Percentiles rank a stretch among this genome's conserved stretches.
These are phyloP conservation scores for Monilinia fructicola DNA, from an alignment of 2,329 filamentous ascomycete genomes.

Conservation along the genomic window DNA sequence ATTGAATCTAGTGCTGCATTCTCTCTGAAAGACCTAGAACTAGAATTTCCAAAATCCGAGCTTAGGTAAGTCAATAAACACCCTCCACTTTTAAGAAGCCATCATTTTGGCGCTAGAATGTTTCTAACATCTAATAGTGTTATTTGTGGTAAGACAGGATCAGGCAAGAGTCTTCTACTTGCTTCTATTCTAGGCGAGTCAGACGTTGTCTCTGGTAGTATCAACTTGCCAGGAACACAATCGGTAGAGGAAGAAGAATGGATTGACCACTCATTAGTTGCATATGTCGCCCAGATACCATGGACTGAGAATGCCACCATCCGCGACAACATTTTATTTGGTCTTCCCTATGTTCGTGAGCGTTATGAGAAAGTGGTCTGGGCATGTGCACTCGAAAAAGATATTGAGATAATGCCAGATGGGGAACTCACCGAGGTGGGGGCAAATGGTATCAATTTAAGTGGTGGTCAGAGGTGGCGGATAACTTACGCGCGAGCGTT, in stretches of 20 bases:
- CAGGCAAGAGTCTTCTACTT: constrained; percentile 76
- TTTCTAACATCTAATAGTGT: constrained; percentile 49
- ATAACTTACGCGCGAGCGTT: constrained; percentile 76
- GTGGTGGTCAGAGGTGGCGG: constrained; percentile 80
- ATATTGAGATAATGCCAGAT: constrained; percentile 72
- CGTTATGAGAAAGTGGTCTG: constrained; percentile 69
- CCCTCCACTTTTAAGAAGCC: constrained; percentile 59
- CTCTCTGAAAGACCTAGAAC: no score
- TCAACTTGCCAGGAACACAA: constrained; percentile 55
- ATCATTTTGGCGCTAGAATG: constrained; percentile 42
- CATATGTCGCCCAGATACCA: constrained; percentile 73
- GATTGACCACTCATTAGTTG: constrained; percentile 67
- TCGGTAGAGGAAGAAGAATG: constrained; percentile 54
- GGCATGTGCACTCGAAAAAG: constrained; percentile 72
- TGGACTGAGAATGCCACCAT: constrained; percentile 84
- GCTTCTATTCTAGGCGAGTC: constrained; percentile 73
- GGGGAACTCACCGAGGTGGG: constrained; percentile 80
- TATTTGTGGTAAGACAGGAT: constrained; percentile 74
- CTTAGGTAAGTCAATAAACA: background rate
- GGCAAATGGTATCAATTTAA: constrained; percentile 80
- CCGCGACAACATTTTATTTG: constrained; percentile 75
- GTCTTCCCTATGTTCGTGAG: constrained; percentile 65
- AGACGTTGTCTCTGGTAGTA: constrained; percentile 62
- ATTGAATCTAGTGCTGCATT: no score
- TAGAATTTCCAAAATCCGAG: no score